Percentiles rank a stretch among this genome's conserved stretches.
Conservation (phyloP, 1,139 yeast genomes). For the Sugiyamaella grinbergsii region DNA sequence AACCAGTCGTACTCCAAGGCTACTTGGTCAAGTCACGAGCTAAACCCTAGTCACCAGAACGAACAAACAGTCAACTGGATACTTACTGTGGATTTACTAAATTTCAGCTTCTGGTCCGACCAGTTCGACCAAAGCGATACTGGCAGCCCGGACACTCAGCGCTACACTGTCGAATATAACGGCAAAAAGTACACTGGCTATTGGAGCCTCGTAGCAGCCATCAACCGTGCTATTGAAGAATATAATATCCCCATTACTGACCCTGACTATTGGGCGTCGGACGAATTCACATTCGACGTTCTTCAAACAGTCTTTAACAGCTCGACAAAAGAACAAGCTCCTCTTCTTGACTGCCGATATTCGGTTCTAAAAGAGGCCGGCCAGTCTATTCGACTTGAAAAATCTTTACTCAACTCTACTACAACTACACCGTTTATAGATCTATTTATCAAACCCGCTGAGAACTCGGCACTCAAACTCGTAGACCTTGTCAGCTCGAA, state of each 20-base stretch:
- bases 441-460: slow-evolving; percentile 35
- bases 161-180: slow-evolving; percentile 43
- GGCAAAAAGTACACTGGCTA: slow-evolving; percentile 46
- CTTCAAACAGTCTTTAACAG: slow-evolving; percentile 40
- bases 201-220: slow-evolving; percentile 49
- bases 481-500: slow-evolving; percentile 37
- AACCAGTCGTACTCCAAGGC: slow-evolving; percentile 39
- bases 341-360: slow-evolving; percentile 42
- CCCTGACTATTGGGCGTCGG: slow-evolving; percentile 42
- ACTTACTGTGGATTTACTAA: slow-evolving; percentile 46
- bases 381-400: slow-evolving; percentile 29
- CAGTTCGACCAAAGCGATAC: slow-evolving; percentile 38
- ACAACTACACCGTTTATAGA: slow-evolving; percentile 29
- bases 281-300: slow-evolving; percentile 35
- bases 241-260: slow-evolving; percentile 43
- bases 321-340: slow-evolving; percentile 40
- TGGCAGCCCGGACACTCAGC: slow-evolving; percentile 37
- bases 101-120: slow-evolving; percentile 50
- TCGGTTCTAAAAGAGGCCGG: slow-evolving; percentile 46
- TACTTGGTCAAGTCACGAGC: slow-evolving; percentile 44
- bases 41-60: slow-evolving; percentile 39
- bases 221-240: slow-evolving; percentile 46
- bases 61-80: slow-evolving; percentile 44
- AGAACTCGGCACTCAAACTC: slow-evolving; percentile 40
- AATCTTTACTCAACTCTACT: slow-evolving; percentile 13